These are phyloP conservation scores for Fusarium compactum DNA, from an alignment of 2,329 filamentous ascomycete genomes.

Conservation along the genomic window DNA sequence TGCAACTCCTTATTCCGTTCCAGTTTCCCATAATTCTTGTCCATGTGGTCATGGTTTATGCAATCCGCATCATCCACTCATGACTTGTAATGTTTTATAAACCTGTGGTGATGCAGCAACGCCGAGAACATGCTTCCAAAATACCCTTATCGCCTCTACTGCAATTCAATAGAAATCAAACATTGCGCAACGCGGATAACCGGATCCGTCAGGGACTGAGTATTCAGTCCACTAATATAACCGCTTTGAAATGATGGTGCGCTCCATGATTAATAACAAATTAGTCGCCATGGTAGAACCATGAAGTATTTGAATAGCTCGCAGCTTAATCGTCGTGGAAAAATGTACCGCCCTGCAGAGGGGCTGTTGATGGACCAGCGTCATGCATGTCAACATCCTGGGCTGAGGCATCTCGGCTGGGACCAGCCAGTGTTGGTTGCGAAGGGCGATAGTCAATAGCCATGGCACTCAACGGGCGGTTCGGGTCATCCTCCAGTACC, in stretches of 20 bases:
- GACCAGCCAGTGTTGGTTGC: constrained; percentile 46
- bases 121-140: constrained; percentile 53
- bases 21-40: constrained; percentile 41
- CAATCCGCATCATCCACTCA: constrained; percentile 46
- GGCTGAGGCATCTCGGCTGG: constrained; percentile 52
- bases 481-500: constrained; percentile 59
- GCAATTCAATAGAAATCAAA: constrained; percentile 46
- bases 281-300: constrained; percentile 20
- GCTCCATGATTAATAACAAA: constrained; percentile 29
- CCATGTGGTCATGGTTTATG: constrained; percentile 48
- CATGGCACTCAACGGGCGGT: constrained; percentile 65
- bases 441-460: constrained; percentile 58
- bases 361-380: constrained; percentile 66
- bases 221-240: constrained; percentile 35
- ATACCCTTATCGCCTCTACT: constrained; percentile 50
- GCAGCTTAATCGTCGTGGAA: constrained; percentile 60
- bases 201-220: constrained; percentile 41
- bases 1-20: constrained; percentile 45
- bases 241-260: constrained; percentile 13
- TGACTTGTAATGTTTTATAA: constrained; percentile 40
- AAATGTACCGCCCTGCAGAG: constrained; percentile 62
- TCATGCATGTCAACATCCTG: constrained; percentile 70
- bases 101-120: constrained; percentile 51
- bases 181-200: constrained; percentile 49
- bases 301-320: constrained; percentile 2